Conservation (phyloP, 177 flowering plant species). For the Vitis hybrid region DNA sequence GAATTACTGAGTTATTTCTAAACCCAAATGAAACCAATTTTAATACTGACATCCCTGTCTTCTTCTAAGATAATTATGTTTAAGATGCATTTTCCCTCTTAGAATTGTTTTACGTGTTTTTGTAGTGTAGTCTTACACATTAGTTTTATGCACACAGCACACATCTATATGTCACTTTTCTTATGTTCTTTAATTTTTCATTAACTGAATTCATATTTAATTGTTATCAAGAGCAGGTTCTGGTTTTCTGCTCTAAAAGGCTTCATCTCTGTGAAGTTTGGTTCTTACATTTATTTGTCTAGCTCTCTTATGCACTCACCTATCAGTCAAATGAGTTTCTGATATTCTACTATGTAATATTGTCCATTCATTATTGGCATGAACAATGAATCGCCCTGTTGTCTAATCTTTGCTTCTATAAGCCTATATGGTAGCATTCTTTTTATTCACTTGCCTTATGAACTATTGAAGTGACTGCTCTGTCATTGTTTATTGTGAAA, state of each 20-base stretch:
- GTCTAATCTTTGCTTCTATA: neutral
- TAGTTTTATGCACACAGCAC: too few relatives aligned
- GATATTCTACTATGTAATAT: neutral
- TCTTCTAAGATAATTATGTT: neutral
- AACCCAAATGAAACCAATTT: neutral
- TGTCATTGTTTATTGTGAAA: neutral
- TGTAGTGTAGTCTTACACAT: too few relatives aligned
- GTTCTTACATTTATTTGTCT: neutral
- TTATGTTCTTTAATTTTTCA: too few relatives aligned
- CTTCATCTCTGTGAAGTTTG: neutral
- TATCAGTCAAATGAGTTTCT: neutral
- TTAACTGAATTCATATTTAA: too few relatives aligned
- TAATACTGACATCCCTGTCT: neutral
- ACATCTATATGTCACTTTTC: too few relatives aligned
- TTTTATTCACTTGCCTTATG: neutral
- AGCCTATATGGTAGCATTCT: neutral
- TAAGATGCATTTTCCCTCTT: neutral
- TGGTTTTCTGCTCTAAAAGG: neutral
- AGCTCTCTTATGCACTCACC: neutral
- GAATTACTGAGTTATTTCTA: neutral
- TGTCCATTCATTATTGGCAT: neutral
- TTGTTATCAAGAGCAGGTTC: neutral
- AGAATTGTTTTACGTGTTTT: neutral
- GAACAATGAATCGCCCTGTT: neutral
- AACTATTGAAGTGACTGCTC: neutral